phyloP scores from a whole-genome alignment of 306 rosid species.

The Parietaria judaica region DNA sequence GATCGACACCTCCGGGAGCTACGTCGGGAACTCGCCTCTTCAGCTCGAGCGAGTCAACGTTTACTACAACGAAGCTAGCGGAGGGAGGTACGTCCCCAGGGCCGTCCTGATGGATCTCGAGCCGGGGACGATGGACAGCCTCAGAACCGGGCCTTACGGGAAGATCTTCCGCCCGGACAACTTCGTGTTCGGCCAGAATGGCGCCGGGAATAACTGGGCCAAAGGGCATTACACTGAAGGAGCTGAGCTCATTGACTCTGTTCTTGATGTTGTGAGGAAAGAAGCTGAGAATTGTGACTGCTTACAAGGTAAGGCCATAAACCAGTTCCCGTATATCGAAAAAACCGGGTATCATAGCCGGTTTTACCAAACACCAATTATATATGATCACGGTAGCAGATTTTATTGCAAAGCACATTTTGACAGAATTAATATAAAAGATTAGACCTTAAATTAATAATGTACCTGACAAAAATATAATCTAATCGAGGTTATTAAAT shows the following conservation, averaged over 20 bases:
- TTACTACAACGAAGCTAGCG: constrained; percentile 80
- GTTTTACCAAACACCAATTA: no score
- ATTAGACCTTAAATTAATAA: no score
- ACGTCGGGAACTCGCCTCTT: constrained; percentile 50
- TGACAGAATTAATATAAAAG: no score
- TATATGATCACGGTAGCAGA: no score
- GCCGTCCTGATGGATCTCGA: constrained; percentile 87
- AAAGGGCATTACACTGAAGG: constrained; percentile 92
- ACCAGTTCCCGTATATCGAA: no score
- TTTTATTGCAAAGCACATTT: no score
- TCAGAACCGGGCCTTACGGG: constrained; percentile 69
- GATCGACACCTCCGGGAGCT: constrained; percentile 58
- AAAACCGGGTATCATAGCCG: no score
- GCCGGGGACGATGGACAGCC: constrained; percentile 91
- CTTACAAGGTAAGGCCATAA: constrained; percentile 53
- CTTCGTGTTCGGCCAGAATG: constrained; percentile 82
- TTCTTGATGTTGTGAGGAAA: constrained; percentile 87
- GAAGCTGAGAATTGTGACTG: constrained; percentile 92
- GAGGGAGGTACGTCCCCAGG: constrained; percentile 76
- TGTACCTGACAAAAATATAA: no score
- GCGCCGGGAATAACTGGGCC: constrained; percentile 95
- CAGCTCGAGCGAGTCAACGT: constrained; percentile 86
- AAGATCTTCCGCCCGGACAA: constrained; percentile 78
- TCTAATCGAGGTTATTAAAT: no score
- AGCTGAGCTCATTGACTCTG: constrained; percentile 79